Percentiles rank a stretch among this genome's conserved stretches.
phyloP scores from a whole-genome alignment of 352 stramenopile genomes.

The Saprolegnia parasitica region DNA sequence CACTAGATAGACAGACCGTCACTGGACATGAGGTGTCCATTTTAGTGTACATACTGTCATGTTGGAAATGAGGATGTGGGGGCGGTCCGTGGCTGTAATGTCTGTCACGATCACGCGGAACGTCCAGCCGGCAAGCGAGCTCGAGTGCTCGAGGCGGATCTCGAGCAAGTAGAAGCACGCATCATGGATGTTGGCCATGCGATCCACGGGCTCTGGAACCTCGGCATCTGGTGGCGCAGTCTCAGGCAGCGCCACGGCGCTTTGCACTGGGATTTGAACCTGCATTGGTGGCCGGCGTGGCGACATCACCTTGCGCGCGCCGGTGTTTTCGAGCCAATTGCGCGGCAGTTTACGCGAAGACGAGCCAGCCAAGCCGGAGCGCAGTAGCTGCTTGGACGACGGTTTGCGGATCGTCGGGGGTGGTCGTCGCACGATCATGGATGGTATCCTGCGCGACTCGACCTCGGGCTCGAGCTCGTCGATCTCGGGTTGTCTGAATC shows the following conservation, averaged over 20 bases:
- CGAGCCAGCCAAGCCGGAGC: not conserved
- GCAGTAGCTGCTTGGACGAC: not conserved
- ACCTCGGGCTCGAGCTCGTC: no score
- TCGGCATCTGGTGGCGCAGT: not conserved
- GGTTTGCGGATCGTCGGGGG: not conserved
- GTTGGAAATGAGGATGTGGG: conserved; percentile 3
- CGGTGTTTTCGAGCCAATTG: not conserved
- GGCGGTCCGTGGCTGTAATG: conserved; percentile 3
- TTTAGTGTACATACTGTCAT: not conserved
- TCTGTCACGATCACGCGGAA: conserved; percentile 26
- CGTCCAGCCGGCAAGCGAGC: conserved; percentile 16
- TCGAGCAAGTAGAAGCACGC: conserved; percentile 21
- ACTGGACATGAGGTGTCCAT: not conserved
- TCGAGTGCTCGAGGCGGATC: conserved; percentile 27
- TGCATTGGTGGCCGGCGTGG: not conserved
- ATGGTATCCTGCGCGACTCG: no score
- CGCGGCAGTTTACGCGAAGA: not conserved
- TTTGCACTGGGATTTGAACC: no score
- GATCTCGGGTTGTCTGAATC: no score
- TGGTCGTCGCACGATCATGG: not conserved
- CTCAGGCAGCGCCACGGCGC: no score
- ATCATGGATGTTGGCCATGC: not conserved
- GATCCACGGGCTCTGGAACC: not conserved
- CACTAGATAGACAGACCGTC: not conserved
- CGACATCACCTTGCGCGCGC: no score